Conservation (phyloP, 306 rosid genomes). For the Malus fusca region DNA sequence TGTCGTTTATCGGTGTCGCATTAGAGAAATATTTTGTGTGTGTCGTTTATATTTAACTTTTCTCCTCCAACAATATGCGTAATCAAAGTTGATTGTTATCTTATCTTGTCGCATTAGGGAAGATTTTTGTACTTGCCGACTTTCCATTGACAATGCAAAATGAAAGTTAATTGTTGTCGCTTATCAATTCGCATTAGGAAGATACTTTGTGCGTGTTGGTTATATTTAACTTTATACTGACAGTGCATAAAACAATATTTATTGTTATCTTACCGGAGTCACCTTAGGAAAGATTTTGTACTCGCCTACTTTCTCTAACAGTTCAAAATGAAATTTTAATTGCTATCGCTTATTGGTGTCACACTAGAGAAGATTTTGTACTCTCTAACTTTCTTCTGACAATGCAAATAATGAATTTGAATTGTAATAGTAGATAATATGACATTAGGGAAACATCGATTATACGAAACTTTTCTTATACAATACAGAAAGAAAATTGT, state of each 20-base stretch:
- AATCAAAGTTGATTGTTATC: background rate
- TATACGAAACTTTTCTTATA: background rate
- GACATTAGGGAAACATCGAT: background rate
- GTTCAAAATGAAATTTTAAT: background rate
- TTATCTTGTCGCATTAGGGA: background rate
- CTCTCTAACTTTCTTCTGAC: too few relatives aligned
- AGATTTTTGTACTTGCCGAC: background rate
- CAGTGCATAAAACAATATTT: background rate
- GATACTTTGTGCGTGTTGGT: background rate
- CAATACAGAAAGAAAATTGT: background rate
- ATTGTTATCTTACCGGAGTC: background rate
- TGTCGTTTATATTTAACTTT: background rate
- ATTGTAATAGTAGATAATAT: background rate
- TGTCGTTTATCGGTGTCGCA: background rate
- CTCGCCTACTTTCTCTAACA: background rate
- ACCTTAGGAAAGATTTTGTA: background rate
- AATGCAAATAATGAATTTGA: background rate
- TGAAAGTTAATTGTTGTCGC: background rate
- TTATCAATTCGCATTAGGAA: background rate
- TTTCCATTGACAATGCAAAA: background rate
- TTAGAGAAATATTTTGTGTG: background rate
- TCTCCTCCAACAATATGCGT: background rate
- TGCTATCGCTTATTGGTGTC: background rate
- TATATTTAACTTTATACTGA: background rate
- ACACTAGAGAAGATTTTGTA: background rate